Evolutionary conservation across 164 flowering plant genomes (phyloP).

Genomic region (Sedum album): DNA sequence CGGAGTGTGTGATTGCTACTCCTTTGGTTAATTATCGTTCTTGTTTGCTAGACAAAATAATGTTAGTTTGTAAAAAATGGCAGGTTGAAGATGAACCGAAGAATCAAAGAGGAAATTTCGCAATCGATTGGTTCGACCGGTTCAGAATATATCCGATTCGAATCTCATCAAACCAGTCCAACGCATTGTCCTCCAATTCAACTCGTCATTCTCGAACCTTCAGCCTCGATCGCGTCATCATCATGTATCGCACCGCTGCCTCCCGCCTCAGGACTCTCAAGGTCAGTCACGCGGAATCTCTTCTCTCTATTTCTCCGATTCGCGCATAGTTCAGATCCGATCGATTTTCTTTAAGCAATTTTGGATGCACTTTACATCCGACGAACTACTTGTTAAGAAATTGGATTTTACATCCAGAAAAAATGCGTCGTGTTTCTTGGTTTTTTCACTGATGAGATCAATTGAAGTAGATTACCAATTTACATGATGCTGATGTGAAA

Average conservation of each 20-base stretch:
- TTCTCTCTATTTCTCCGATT: not conserved
- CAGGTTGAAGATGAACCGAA: no score
- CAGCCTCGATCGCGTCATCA: not conserved
- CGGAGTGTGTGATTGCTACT: no score
- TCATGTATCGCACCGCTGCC: slow-evolving; percentile 7
- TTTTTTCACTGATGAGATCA: not conserved
- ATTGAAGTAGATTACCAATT: not conserved
- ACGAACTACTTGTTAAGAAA: not conserved
- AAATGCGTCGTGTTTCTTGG: not conserved
- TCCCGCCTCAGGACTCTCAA: slow-evolving; percentile 8
- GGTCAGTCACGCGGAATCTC: slow-evolving; percentile 2
- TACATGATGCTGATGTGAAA: not conserved
- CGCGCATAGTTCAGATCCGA: not conserved
- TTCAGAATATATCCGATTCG: not conserved
- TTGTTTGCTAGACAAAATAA: no score
- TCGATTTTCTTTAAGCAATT: not conserved
- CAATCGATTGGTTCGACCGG: not conserved
- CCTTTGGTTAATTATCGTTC: no score
- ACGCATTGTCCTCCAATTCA: not conserved
- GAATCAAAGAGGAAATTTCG: not conserved
- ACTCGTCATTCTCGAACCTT: not conserved
- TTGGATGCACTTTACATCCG: not conserved
- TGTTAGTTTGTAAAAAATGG: no score
- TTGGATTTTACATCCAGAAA: not conserved
- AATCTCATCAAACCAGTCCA: not conserved